Conservation (phyloP, 2,329 filamentous ascomycete genomes). For the Alternaria burnsii region DNA sequence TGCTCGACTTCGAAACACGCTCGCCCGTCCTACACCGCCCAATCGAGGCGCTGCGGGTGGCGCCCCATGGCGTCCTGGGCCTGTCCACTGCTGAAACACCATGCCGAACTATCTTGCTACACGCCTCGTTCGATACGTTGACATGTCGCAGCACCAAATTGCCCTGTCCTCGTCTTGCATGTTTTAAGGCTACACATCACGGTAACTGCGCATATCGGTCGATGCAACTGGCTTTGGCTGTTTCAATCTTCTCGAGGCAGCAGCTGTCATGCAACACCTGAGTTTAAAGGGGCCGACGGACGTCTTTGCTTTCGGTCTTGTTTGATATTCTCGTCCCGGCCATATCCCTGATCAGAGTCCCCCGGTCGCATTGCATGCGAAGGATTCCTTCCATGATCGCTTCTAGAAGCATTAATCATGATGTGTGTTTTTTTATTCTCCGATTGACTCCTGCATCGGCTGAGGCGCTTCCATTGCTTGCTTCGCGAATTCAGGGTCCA, state of each 20-base stretch:
- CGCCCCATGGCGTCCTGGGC: slow-evolving; percentile 1
- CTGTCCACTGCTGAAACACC: slow-evolving; percentile 26
- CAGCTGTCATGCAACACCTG: slow-evolving; percentile 4
- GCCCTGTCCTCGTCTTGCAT: slow-evolving; percentile 8
- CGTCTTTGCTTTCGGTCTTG: slow-evolving; percentile 2
- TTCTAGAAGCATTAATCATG: slow-evolving; percentile 30
- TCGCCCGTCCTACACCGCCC: slow-evolving; percentile 17
- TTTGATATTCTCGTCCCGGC: slow-evolving; percentile 4
- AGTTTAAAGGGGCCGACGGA: slow-evolving; percentile 8
- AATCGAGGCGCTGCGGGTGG: slow-evolving; percentile 15
- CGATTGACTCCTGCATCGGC: slow-evolving; percentile 28
- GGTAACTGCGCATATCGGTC: not conserved
- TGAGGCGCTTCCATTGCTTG: slow-evolving; percentile 14
- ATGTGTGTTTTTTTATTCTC: slow-evolving; percentile 9
- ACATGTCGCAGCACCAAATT: slow-evolving; percentile 20
- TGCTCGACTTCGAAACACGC: slow-evolving; percentile 31
- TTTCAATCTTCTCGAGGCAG: slow-evolving; percentile 4
- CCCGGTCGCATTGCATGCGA: not conserved
- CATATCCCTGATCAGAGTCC: slow-evolving; percentile 7
- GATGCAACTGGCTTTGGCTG: not conserved
- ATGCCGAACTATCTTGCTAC: slow-evolving; percentile 19
- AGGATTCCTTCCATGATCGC: slow-evolving; percentile 23
- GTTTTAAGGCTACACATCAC: slow-evolving; percentile 4
- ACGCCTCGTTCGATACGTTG: slow-evolving; percentile 15
- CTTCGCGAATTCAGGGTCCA: slow-evolving; percentile 3